A percentile compares a stretch with the other conserved stretches of the same genome.
Evolutionary conservation across 306 rosid species (phyloP).

Genomic region (Adenanthera pavonina): DNA sequence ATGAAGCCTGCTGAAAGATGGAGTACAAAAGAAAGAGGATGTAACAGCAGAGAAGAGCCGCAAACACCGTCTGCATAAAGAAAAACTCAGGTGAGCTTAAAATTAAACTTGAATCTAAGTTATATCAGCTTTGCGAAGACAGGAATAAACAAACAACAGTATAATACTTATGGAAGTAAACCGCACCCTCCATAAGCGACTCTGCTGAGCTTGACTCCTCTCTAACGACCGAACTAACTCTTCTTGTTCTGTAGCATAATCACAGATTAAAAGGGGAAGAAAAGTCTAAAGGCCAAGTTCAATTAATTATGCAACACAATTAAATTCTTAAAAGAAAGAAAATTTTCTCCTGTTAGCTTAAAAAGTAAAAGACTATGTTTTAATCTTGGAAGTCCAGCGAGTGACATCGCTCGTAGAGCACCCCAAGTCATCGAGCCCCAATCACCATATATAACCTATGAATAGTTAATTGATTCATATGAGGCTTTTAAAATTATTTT

Average conservation of each 20-base stretch:
- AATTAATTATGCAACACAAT: slow-evolving; percentile 9
- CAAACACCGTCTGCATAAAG: slow-evolving; percentile 66
- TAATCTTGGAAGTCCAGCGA: neutral
- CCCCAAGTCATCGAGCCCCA: neutral
- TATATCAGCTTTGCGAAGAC: neutral
- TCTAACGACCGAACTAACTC: slow-evolving; percentile 76
- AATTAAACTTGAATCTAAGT: slow-evolving; percentile 26
- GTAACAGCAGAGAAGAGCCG: slow-evolving; percentile 63
- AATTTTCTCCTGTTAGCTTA: neutral
- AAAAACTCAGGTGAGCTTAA: slow-evolving; percentile 16
- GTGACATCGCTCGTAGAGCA: neutral
- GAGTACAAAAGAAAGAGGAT: slow-evolving; percentile 70
- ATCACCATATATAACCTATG: neutral
- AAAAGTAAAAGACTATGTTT: neutral
- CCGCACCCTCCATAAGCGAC: slow-evolving; percentile 88
- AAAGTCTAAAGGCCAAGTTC: slow-evolving; percentile 21
- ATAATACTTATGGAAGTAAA: neutral
- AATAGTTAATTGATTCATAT: neutral
- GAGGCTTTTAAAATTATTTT: neutral
- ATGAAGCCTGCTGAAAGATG: slow-evolving; percentile 69
- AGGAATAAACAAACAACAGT: neutral
- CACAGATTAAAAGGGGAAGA: slow-evolving; percentile 6
- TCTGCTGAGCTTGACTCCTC: slow-evolving; percentile 63
- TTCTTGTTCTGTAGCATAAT: slow-evolving; percentile 68
- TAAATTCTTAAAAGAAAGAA: neutral